Evolutionary conservation across 768 basidiomycete species (phyloP).

Genomic region (Rhizopogon sp.): DNA sequence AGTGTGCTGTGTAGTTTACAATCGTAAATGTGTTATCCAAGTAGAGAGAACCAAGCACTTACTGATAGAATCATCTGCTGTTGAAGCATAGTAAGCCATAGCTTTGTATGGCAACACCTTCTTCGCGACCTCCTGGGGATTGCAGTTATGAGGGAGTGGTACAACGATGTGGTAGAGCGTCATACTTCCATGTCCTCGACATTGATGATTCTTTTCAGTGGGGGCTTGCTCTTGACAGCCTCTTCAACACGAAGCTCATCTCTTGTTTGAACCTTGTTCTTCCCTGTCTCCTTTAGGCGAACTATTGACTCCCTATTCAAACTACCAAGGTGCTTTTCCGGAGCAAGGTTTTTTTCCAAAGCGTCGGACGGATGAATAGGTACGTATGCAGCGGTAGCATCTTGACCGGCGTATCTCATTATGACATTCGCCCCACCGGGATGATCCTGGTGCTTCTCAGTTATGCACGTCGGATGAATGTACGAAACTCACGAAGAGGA

Average conservation of each 20-base stretch:
- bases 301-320: constrained; percentile 45
- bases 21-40: constrained; percentile 11
- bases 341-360: constrained; percentile 64
- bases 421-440: constrained; percentile 83
- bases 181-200: constrained; percentile 79
- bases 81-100: constrained; percentile 80
- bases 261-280: constrained; percentile 49
- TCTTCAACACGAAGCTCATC: constrained; percentile 67
- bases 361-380: constrained; percentile 86
- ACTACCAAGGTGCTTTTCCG: constrained; percentile 67
- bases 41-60: constrained; percentile 19
- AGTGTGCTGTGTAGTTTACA: constrained; percentile 37
- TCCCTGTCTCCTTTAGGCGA: constrained; percentile 30
- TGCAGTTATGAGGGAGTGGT: not conserved
- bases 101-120: constrained; percentile 71
- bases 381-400: constrained; percentile 73
- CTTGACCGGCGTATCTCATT: constrained; percentile 77
- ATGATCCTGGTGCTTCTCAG: constrained; percentile 45
- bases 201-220: constrained; percentile 65
- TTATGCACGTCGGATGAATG: not conserved
- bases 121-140: constrained; percentile 58
- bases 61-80: constrained; percentile 83
- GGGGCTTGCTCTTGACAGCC: constrained; percentile 57
- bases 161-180: not conserved
- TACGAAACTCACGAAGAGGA: constrained; percentile 47